Evolutionary conservation across 1,139 yeast species (phyloP).

Genomic region (Magnusiomyces sp.): DNA sequence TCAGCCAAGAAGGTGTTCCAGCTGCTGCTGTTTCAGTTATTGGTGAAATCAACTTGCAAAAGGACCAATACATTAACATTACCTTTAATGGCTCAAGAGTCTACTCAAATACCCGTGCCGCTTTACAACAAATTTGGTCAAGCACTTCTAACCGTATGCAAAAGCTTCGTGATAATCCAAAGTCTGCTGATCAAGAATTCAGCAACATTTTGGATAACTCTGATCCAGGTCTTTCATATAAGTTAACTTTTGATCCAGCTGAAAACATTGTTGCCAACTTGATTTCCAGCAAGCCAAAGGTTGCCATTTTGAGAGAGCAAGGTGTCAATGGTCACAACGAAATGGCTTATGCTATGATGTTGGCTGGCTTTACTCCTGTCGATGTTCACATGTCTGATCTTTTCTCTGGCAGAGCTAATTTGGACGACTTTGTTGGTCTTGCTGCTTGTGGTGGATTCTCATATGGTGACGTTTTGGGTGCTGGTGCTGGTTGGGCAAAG

Average conservation of each 20-base stretch:
- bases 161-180: conserved; percentile 89
- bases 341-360: conserved; percentile 96
- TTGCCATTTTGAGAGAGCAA: conserved; percentile 95
- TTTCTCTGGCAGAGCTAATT: conserved; percentile 59
- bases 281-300: conserved; percentile 56
- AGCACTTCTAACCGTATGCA: conserved; percentile 87
- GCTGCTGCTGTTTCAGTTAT: conserved; percentile 49
- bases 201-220: conserved; percentile 62
- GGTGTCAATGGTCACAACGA: conserved; percentile 98
- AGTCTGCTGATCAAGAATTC: conserved; percentile 79
- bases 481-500: conserved; percentile 99
- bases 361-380: conserved; percentile 86
- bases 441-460: conserved; percentile 99
- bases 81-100: conserved; percentile 40
- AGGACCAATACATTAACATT: conserved; percentile 47
- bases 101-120: conserved; percentile 52
- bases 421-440: conserved; percentile 78
- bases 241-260: conserved; percentile 51
- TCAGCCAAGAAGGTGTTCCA: conserved; percentile 52
- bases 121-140: conserved; percentile 78
- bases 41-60: conserved; percentile 49
- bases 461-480: conserved; percentile 97
- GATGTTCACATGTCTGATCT: conserved; percentile 98
- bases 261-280: conserved; percentile 30
- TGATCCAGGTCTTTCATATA: conserved; percentile 85